A percentile compares a stretch with the other conserved stretches of the same genome.
phyloP scores from a whole-genome alignment of 202 grass and related monocot genomes.

The Musa balbisiana region DNA sequence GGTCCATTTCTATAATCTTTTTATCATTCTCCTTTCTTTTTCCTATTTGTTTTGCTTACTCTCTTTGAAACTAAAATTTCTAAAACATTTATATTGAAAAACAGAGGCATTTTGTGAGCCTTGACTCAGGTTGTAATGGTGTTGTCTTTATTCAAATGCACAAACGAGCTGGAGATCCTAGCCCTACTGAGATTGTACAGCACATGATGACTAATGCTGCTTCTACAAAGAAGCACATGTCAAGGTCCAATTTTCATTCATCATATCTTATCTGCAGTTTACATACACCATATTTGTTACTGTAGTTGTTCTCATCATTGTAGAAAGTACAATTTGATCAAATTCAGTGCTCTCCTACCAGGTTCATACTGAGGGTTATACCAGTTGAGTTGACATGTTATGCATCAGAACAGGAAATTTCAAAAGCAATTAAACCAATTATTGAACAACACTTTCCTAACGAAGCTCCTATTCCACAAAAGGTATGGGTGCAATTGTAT shows the following conservation, averaged over 20 bases:
- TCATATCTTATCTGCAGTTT: not conserved
- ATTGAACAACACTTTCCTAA: slow-evolving; percentile 65
- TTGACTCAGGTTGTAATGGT: slow-evolving; percentile 86
- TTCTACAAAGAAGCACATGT: slow-evolving; percentile 92
- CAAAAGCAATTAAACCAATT: slow-evolving; percentile 65
- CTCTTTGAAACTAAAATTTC: slow-evolving; percentile 3
- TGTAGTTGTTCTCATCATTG: not conserved
- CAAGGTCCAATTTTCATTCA: slow-evolving; percentile 49
- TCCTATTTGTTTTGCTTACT: slow-evolving; percentile 1
- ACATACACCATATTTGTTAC: not conserved
- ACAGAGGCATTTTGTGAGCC: slow-evolving; percentile 81
- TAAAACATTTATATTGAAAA: slow-evolving; percentile 15
- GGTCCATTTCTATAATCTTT: too few relatives aligned
- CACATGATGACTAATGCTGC: slow-evolving; percentile 66
- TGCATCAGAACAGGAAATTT: slow-evolving; percentile 91
- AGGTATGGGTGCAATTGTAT: slow-evolving; percentile 33
- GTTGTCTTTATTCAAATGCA: slow-evolving; percentile 91
- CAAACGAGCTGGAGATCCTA: slow-evolving; percentile 51
- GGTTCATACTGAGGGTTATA: slow-evolving; percentile 83
- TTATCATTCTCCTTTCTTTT: not conserved
- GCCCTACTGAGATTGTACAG: slow-evolving; percentile 75
- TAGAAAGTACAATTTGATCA: not conserved
- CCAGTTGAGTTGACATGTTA: slow-evolving; percentile 84
- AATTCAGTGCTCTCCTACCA: slow-evolving; percentile 33
- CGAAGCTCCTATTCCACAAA: slow-evolving; percentile 46